Conservation (phyloP, 1,284 basidiomycete genomes). For the Cerioporus squamosus region DNA sequence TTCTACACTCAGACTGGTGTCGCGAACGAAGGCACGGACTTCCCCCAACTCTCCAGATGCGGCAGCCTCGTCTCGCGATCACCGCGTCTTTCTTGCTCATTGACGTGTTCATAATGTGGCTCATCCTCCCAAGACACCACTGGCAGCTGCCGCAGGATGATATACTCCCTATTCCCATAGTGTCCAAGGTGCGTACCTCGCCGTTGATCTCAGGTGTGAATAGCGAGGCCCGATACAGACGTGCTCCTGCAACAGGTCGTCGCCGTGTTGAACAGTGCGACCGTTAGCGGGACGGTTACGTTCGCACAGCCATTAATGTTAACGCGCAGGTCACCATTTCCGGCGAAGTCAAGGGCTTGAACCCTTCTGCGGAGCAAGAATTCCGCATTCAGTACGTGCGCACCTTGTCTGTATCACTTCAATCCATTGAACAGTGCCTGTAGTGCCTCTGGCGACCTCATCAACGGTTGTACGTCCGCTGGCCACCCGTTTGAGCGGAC, state of each 20-base stretch:
- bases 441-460: slow-evolving; percentile 72
- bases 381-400: slow-evolving; percentile 78
- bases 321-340: slow-evolving; percentile 62
- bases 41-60: slow-evolving; percentile 12
- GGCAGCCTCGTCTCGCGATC: slow-evolving; percentile 23
- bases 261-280: slow-evolving; percentile 66
- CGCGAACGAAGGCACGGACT: slow-evolving; percentile 9
- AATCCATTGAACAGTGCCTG: background rate
- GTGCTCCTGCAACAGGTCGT: slow-evolving; percentile 53
- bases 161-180: slow-evolving; percentile 13
- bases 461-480: slow-evolving; percentile 70
- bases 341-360: slow-evolving; percentile 65
- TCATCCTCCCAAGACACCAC: slow-evolving; percentile 18
- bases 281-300: slow-evolving; percentile 63
- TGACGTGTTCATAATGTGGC: slow-evolving; percentile 24
- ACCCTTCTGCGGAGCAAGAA: slow-evolving; percentile 63
- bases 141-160: slow-evolving; percentile 6
- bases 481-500: slow-evolving; percentile 67
- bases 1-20: background rate
- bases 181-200: slow-evolving; percentile 13
- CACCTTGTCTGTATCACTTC: background rate
- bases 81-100: slow-evolving; percentile 23
- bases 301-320: slow-evolving; percentile 62
- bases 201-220: too few relatives aligned
- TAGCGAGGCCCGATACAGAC: background rate